Evolutionary conservation across 2,329 filamentous ascomycete species (phyloP).

Genomic region (Colletotrichum euphorbiae): DNA sequence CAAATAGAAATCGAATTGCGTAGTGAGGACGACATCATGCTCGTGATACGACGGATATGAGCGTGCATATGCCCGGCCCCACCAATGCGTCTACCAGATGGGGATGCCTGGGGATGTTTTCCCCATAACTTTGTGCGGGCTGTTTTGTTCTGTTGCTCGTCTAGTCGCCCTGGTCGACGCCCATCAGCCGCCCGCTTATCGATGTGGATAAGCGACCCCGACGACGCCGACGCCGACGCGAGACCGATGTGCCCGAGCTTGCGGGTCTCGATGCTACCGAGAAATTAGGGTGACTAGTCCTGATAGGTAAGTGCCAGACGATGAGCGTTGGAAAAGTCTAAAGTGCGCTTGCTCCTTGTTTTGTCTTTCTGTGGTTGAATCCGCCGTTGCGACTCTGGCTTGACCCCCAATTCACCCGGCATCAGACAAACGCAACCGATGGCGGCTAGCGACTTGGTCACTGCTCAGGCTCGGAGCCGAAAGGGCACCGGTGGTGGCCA

Average conservation of each 20-base stretch:
- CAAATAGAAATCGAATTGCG: not conserved
- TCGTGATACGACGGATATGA: not conserved
- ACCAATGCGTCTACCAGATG: not conserved
- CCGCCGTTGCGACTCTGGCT: not conserved
- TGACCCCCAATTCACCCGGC: not conserved
- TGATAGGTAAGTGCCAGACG: not conserved
- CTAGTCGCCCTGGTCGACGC: no score
- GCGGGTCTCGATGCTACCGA: not conserved
- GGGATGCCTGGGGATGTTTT: constrained; percentile 20
- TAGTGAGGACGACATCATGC: not conserved
- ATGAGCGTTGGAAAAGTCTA: not conserved
- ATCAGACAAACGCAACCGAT: not conserved
- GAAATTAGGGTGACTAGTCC: not conserved
- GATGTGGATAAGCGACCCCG: constrained; percentile 20
- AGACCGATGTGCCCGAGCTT: constrained; percentile 26
- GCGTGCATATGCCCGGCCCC: not conserved
- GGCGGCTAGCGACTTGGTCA: constrained; percentile 3
- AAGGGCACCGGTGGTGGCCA: constrained; percentile 24
- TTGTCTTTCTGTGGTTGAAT: no score
- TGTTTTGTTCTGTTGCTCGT: not conserved
- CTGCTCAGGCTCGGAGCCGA: constrained; percentile 18
- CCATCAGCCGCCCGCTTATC: constrained; percentile 13
- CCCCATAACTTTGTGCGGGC: no score
- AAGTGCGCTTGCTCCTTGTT: no score
- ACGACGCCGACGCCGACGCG: constrained; percentile 20